Evolutionary conservation across 2,329 filamentous ascomycete genomes (phyloP), one percentile per base, ranked within the genome.

Genomic region (Dothidotthia symphoricarpi): DNA sequence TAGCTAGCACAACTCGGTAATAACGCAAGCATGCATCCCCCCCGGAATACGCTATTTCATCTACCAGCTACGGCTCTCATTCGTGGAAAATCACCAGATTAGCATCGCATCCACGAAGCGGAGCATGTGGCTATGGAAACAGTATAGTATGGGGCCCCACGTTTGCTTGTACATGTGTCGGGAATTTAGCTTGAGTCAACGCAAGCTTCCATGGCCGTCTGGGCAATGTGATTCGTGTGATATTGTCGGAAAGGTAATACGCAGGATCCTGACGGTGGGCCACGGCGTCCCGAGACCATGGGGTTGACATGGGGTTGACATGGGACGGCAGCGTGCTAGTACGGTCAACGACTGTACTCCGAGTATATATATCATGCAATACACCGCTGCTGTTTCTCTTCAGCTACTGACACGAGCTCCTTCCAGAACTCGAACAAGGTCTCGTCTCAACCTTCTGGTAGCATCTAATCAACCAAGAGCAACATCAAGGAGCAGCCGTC

Each of bases 201-300:
- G 41, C 45, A 54, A 52, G 48, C 48, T 51, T 49, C 48, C 37
- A 40, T 32, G 37, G 52, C 42, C 41, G 22, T 30, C 39, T 47
- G 47, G 47, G 44, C 52, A 48, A 28, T 36, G 14, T 59, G 55
- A 62, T 62, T 61, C 53, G 58, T 61, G 58, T 57, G 45, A 55
- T 53, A 50, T 51, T 53, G 26, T 51, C 44, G 28, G 33, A 26
- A 43, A 47, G 38, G 40, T 36, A 35, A 22, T 11, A 38, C 29
- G 33, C 29, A 34, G 41, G 31, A 41, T 41, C 47, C 49, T 42
- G 39, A 40, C 34, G 48, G 39, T 43, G 47, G 47, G 52, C 39
- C 42, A 19, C 30, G 41, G 47, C 43, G 45, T 53, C 29, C 48
- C 55, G 41, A 45, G 37, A 44, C 39, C 39, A 52, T 22, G 19